Conservation (phyloP, 2,329 filamentous ascomycete genomes). For the Hymenoscyphus repandus region DNA sequence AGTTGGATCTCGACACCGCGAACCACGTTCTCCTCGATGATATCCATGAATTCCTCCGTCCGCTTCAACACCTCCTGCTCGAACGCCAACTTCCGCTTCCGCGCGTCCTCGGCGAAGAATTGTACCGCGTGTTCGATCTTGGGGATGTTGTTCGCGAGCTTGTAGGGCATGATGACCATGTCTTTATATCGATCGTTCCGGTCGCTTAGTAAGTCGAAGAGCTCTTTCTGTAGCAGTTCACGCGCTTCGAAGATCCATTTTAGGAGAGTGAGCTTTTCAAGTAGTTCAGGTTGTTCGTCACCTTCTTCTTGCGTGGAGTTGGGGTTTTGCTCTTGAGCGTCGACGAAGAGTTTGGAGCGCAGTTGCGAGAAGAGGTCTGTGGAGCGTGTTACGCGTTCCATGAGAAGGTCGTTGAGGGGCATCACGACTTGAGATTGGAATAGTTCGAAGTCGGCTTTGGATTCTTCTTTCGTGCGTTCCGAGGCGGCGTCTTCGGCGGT, state of each 20-base stretch:
- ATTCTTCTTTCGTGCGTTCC: slow-evolving; percentile 62
- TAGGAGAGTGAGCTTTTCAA: slow-evolving; percentile 89
- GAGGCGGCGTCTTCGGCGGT: slow-evolving; percentile 69
- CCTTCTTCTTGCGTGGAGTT: slow-evolving; percentile 92
- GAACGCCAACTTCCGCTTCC: slow-evolving; percentile 65
- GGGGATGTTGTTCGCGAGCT: slow-evolving; percentile 65
- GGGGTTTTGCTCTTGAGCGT: slow-evolving; percentile 57
- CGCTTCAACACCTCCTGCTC: slow-evolving; percentile 68
- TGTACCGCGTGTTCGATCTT: slow-evolving; percentile 73
- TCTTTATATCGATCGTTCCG: slow-evolving; percentile 82
- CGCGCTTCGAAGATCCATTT: slow-evolving; percentile 97
- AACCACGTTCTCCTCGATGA: slow-evolving; percentile 79
- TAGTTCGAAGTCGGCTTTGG: slow-evolving; percentile 75
- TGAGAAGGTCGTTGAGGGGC: slow-evolving; percentile 76
- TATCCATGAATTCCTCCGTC: slow-evolving; percentile 68
- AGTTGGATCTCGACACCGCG: slow-evolving; percentile 88
- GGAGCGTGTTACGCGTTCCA: slow-evolving; percentile 66
- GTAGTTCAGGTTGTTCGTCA: slow-evolving; percentile 86
- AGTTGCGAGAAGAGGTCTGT: slow-evolving; percentile 75
- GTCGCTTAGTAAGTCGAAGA: slow-evolving; percentile 79
- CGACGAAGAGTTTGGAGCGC: slow-evolving; percentile 65
- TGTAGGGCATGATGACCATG: slow-evolving; percentile 78
- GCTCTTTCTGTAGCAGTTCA: slow-evolving; percentile 78
- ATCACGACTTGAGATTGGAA: slow-evolving; percentile 82
- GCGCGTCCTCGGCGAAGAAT: slow-evolving; percentile 78